phyloP scores from a whole-genome alignment of 495 filamentous ascomycete genomes.

The Monascus purpureus region DNA sequence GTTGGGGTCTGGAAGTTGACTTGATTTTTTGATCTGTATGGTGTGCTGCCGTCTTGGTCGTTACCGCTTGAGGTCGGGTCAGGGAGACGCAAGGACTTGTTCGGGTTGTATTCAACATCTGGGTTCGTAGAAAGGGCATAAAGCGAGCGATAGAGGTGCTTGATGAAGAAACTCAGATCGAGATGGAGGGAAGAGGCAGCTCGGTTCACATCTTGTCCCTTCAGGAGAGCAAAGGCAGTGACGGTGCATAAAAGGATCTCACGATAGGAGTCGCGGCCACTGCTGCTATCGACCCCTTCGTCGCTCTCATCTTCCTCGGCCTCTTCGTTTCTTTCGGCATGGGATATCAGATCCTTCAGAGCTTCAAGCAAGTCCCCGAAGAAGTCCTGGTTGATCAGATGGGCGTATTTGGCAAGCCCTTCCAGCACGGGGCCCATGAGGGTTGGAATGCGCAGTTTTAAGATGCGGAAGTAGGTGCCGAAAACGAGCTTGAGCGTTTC shows the following conservation, averaged over 20 bases:
- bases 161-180: constrained; percentile 88
- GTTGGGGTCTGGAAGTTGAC: constrained; percentile 89
- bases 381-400: constrained; percentile 95
- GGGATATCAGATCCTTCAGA: constrained; percentile 74
- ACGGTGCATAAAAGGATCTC: constrained; percentile 88
- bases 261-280: constrained; percentile 52
- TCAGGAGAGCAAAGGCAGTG: constrained; percentile 85
- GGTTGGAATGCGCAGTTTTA: constrained; percentile 59
- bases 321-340: constrained; percentile 44
- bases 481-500: constrained; percentile 95
- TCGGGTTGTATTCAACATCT: constrained; percentile 66
- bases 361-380: constrained; percentile 93
- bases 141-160: constrained; percentile 77
- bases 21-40: constrained; percentile 35
- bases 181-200: constrained; percentile 59
- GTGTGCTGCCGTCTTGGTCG: constrained; percentile 8
- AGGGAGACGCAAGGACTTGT: constrained; percentile 64
- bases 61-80: constrained; percentile 45
- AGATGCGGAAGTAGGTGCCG: constrained; percentile 81
- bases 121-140: constrained; percentile 63
- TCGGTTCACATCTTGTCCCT: constrained; percentile 64
- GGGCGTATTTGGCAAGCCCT: constrained; percentile 81
- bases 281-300: constrained; percentile 14
- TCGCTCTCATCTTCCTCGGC: constrained; percentile 31
- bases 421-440: constrained; percentile 92